Percentiles rank a stretch among this genome's conserved stretches.
These are phyloP conservation scores for Besnoitia besnoiti DNA, from an alignment of 169 alveolate species.

Conservation along the genomic window DNA sequence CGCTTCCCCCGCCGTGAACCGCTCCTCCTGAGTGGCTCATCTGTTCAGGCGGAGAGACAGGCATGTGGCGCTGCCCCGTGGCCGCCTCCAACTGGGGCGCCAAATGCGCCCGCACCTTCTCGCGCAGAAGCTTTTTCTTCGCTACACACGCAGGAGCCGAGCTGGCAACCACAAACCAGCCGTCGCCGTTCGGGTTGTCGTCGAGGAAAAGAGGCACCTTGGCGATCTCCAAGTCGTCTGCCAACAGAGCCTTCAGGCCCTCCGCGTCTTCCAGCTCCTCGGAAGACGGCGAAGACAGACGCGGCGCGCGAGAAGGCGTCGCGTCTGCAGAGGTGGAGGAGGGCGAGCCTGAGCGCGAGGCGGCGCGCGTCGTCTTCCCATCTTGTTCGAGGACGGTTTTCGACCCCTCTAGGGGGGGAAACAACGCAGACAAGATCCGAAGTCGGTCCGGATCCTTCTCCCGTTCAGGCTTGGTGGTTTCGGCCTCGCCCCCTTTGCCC, in stretches of 20 bases:
- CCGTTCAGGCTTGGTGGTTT: too few relatives aligned
- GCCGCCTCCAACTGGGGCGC: neutral
- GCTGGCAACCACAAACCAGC: neutral
- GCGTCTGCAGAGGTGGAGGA: neutral
- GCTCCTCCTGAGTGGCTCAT: too few relatives aligned
- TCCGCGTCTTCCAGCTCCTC: neutral
- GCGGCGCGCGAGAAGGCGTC: neutral
- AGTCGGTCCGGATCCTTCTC: neutral
- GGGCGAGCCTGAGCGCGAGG: neutral
- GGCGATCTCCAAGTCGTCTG: neutral
- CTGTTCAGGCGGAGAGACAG: too few relatives aligned
- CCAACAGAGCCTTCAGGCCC: neutral
- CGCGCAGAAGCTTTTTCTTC: neutral
- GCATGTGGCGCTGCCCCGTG: neutral
- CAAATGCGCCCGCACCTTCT: neutral
- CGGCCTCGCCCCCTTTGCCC: neutral
- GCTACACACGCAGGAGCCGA: neutral
- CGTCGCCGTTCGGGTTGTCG: neutral
- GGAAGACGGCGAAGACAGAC: neutral
- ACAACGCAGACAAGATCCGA: neutral
- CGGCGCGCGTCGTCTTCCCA: neutral
- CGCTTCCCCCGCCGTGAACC: too few relatives aligned
- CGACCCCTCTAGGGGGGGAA: neutral
- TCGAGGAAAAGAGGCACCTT: neutral
- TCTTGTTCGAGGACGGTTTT: neutral